These are phyloP conservation scores for Psilocybe sp. DNA, from an alignment of 768 basidiomycete genomes.

Conservation along the genomic window DNA sequence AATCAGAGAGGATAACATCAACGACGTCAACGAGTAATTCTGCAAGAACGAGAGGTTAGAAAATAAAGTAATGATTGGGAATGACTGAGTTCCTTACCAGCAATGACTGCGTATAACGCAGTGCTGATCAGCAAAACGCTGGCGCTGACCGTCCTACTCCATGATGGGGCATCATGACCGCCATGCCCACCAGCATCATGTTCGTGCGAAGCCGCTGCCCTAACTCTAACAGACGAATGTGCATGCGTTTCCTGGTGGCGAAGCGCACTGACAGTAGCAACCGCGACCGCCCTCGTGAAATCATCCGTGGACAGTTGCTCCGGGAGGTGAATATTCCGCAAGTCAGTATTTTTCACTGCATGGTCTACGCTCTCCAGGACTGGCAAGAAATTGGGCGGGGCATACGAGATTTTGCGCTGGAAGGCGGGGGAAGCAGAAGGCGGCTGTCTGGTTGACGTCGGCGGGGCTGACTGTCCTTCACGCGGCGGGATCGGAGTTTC, in stretches of 20 bases:
- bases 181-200: conserved; percentile 41
- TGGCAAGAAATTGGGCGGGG: conserved; percentile 50
- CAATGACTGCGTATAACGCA: conserved; percentile 90
- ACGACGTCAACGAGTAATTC: conserved; percentile 95
- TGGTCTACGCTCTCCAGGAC: conserved; percentile 77
- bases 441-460: conserved; percentile 12
- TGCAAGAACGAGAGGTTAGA: conserved; percentile 24
- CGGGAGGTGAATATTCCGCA: conserved; percentile 55
- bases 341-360: conserved; percentile 61
- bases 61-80: background rate
- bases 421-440: conserved; percentile 8
- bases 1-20: conserved; percentile 86
- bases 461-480: conserved; percentile 1
- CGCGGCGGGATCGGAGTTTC: conserved; percentile 34
- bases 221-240: conserved; percentile 45
- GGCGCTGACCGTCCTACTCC: conserved; percentile 89
- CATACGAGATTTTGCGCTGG: conserved; percentile 56
- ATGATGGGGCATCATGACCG: conserved; percentile 94
- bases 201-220: conserved; percentile 40
- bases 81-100: conserved; percentile 55
- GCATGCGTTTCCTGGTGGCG: conserved; percentile 70
- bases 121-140: conserved; percentile 90
- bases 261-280: conserved; percentile 88
- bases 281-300: conserved; percentile 90
- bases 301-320: conserved; percentile 78